phyloP scores from a whole-genome alignment of 228 moss, liverwort and hornwort species.

The Sphagnum fallax region DNA sequence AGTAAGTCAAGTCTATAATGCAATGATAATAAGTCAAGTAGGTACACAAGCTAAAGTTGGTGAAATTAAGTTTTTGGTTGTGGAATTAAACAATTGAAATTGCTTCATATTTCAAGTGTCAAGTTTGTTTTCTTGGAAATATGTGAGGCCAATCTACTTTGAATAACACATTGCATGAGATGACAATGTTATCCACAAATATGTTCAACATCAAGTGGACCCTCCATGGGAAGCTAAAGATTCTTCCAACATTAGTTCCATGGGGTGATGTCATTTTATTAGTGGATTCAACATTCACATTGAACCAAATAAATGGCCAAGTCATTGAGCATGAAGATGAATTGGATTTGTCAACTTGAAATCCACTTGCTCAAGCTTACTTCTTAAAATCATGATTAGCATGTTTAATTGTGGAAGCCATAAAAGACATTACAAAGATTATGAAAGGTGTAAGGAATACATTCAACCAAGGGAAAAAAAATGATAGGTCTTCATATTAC shows the following conservation, averaged over 20 bases:
- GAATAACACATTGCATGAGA: conserved; percentile 86
- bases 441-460: conserved; percentile 31
- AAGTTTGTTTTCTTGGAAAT: background rate
- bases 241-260: conserved; percentile 60
- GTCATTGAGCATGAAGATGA: conserved; percentile 68
- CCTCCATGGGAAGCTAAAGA: conserved; percentile 63
- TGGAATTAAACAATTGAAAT: no score
- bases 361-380: conserved; percentile 46
- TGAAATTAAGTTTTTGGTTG: no score
- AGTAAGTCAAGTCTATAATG: no score
- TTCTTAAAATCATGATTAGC: conserved; percentile 84
- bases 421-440: conserved; percentile 57
- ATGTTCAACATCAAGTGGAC: conserved; percentile 83
- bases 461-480: conserved; percentile 50
- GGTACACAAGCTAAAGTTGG: no score
- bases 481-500: conserved; percentile 32
- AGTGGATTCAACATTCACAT: conserved; percentile 54
- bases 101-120: no score
- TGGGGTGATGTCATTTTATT: conserved; percentile 58
- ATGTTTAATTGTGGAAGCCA: conserved; percentile 63
- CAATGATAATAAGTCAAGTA: no score
- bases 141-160: conserved; percentile 20
- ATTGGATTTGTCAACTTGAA: conserved; percentile 73
- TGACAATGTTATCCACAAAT: conserved; percentile 91
- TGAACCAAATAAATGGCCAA: conserved; percentile 98